Evolutionary conservation across 1,284 basidiomycete species (phyloP).

Genomic region (Hortiboletus rubellus): DNA sequence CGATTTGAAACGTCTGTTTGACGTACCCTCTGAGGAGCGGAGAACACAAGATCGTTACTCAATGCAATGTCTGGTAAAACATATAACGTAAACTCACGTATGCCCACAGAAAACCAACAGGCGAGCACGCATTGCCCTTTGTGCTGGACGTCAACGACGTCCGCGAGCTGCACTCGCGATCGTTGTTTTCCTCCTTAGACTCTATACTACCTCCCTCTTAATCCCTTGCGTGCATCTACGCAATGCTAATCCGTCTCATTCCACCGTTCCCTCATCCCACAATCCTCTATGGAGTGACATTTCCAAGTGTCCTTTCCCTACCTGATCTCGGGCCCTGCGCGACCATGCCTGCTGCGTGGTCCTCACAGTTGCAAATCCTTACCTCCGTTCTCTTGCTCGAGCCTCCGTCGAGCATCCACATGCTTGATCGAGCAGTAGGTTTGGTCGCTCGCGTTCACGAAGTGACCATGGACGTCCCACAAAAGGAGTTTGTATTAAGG

Average conservation of each 20-base stretch:
- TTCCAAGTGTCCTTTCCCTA: constrained; percentile 53
- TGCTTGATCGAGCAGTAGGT: constrained; percentile 64
- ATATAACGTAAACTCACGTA: constrained; percentile 36
- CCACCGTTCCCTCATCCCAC: constrained; percentile 56
- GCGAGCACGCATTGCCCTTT: constrained; percentile 15
- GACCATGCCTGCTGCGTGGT: constrained; percentile 55
- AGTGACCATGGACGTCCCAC: constrained; percentile 58
- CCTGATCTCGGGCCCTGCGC: constrained; percentile 38
- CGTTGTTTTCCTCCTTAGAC: constrained; percentile 15
- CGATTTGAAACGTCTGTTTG: neutral
- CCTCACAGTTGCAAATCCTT: constrained; percentile 52
- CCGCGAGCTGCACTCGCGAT: constrained; percentile 7
- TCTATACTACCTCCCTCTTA: constrained; percentile 27
- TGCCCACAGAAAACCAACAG: constrained; percentile 30
- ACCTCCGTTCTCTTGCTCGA: constrained; percentile 55
- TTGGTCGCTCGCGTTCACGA: constrained; percentile 55
- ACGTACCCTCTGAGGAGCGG: neutral
- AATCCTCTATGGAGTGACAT: constrained; percentile 70
- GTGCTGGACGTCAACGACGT: constrained; percentile 36
- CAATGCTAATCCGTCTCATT: constrained; percentile 71
- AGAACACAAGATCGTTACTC: neutral
- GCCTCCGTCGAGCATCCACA: constrained; percentile 54
- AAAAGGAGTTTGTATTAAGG: constrained; percentile 46
- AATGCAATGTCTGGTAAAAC: constrained; percentile 11
- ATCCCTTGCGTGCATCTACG: constrained; percentile 17